Evolutionary conservation across 225 moss, liverwort and hornwort species (phyloP), one percentile per base, ranked within the genome.

Genomic region (Lunularia cruciata): DNA sequence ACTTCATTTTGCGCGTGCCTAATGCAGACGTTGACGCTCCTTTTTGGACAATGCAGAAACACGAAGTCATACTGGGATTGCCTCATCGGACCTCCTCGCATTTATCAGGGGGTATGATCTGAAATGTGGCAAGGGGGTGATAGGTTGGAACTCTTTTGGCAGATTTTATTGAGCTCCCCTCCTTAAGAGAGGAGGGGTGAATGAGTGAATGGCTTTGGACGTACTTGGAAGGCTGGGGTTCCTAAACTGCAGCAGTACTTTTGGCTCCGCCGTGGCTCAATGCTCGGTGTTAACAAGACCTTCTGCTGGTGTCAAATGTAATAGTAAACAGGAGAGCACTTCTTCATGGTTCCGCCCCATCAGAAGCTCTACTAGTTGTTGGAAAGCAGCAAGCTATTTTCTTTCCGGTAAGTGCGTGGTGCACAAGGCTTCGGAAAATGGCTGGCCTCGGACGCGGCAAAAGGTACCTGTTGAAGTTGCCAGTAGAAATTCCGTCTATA

Each of bases 131-230:
- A 51, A 19, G 9, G 19, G 47, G 59, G 67, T 63, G 38, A 63
- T 75, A 35, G 71, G 15, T 67, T 80, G 68, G 71, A 72, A 31
- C 55, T 46, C 60, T 55, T 6, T 26, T 34, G 60, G 67, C 57
- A 64, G 19, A 47, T 60, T 49, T 61, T 48, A 60, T 23, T 47
- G 28, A 55, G 69, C 64, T 70, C 57, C 54, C 69, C 69, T 56
- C 55, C 65, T 79, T 57, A 64, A 51, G 42, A 72, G 64, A 68
- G 73, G 52, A 57, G 71, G 43, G 46, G 49, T 65, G 73, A 28
- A 77, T 63, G 80, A 75, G 74, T 80, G 84, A 75, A 84, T 84
- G 84, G 84, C 84, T 84, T 73, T 78, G 81, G 84, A 75, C 47
- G 63, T 73, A 63, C 59, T 76, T 73, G 78, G 81, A 62, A 78